phyloP scores from a whole-genome alignment of 1,284 basidiomycete genomes.

The Tylopilus sp. region DNA sequence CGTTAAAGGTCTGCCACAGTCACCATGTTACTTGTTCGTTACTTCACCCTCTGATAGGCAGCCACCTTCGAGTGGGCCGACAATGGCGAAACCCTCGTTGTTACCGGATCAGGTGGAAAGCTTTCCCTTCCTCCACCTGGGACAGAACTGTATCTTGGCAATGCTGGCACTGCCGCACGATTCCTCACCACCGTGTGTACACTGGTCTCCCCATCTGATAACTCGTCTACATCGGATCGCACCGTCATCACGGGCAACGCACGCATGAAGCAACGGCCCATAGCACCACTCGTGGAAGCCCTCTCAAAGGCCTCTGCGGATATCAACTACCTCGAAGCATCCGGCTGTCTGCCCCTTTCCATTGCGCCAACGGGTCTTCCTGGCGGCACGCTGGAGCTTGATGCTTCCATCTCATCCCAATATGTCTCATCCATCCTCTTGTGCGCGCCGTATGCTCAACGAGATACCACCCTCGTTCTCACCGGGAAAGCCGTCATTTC shows the following conservation, averaged over 20 bases:
- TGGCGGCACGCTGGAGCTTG: conserved; percentile 88
- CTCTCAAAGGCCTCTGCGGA: conserved; percentile 85
- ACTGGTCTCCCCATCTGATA: conserved; percentile 69
- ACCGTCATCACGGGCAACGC: conserved; percentile 97
- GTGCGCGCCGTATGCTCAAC: conserved; percentile 92
- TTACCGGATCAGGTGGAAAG: conserved; percentile 87
- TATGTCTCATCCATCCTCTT: conserved; percentile 98
- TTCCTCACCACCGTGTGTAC: conserved; percentile 98
- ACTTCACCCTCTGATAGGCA: conserved; percentile 62
- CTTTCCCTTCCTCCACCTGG: conserved; percentile 83
- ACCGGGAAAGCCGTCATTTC: conserved; percentile 84
- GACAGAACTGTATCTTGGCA: conserved; percentile 95
- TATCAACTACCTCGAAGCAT: conserved; percentile 83
- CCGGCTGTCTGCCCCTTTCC: conserved; percentile 91
- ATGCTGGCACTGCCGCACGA: conserved; percentile 97
- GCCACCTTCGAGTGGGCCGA: conserved; percentile 95
- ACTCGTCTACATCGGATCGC: conserved; percentile 49
- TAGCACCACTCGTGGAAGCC: conserved; percentile 96
- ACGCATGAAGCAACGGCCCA: conserved; percentile 97
- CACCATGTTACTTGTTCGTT: background rate
- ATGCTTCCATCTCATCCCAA: conserved; percentile 97
- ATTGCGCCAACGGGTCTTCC: conserved; percentile 89
- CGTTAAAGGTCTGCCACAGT: conserved; percentile 76
- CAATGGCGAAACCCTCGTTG: conserved; percentile 92
- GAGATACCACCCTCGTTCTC: conserved; percentile 89